These are phyloP conservation scores for Floccularia luteovirens DNA, from an alignment of 768 basidiomycete genomes.

Conservation along the genomic window DNA sequence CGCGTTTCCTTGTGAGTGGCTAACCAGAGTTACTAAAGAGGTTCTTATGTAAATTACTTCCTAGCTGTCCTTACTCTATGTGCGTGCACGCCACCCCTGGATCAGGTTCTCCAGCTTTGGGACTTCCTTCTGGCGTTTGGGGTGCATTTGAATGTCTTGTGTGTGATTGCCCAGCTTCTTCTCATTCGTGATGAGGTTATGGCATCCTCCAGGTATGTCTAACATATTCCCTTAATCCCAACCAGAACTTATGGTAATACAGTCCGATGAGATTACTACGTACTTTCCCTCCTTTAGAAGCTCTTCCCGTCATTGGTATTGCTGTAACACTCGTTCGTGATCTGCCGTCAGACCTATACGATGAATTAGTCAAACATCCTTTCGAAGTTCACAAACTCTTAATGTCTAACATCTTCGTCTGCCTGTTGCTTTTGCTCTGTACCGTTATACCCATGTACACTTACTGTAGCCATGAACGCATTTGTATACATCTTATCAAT, in stretches of 20 bases:
- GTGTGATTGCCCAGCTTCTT: constrained; percentile 91
- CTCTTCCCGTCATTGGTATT: constrained; percentile 82
- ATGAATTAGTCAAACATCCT: constrained; percentile 84
- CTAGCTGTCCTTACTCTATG: constrained; percentile 90
- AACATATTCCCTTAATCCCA: background rate
- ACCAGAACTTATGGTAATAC: background rate
- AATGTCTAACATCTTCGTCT: no score
- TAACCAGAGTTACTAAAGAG: background rate
- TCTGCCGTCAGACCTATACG: constrained; percentile 79
- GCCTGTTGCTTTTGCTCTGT: constrained; percentile 1
- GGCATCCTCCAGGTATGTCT: constrained; percentile 69
- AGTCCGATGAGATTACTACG: constrained; percentile 94
- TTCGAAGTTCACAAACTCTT: constrained; percentile 40
- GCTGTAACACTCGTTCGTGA: constrained; percentile 93
- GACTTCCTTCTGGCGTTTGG: constrained; percentile 97
- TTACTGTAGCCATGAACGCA: background rate
- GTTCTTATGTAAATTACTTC: background rate
- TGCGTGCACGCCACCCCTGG: constrained; percentile 93
- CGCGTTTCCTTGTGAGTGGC: constrained; percentile 87
- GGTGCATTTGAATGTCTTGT: constrained; percentile 92
- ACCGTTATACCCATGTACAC: background rate
- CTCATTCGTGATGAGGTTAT: constrained; percentile 90
- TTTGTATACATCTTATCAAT: no score
- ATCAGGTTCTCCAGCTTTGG: constrained; percentile 93
- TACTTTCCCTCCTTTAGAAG: constrained; percentile 89